These are phyloP conservation scores for Rutstroemia sp. DNA, from an alignment of 2,329 filamentous ascomycete genomes.

Conservation along the genomic window DNA sequence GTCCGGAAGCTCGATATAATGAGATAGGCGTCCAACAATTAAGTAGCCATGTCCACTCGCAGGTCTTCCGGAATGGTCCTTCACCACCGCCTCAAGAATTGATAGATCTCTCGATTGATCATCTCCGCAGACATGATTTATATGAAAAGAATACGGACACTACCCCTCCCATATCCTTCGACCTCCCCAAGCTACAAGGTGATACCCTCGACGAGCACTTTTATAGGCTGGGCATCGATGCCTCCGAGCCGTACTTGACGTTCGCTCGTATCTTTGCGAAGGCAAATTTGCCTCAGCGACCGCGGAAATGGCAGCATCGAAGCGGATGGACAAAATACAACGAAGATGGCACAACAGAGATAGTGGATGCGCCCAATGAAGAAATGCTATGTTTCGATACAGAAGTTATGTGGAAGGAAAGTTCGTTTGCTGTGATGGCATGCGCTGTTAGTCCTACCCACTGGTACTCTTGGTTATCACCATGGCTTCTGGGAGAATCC, in stretches of 20 bases:
- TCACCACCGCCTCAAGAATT: slow-evolving; percentile 60
- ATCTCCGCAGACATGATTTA: slow-evolving; percentile 78
- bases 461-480: slow-evolving; percentile 97
- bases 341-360: slow-evolving; percentile 62
- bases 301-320: slow-evolving; percentile 63
- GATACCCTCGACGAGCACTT: slow-evolving; percentile 89
- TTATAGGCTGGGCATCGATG: slow-evolving; percentile 75
- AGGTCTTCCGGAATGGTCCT: slow-evolving; percentile 63
- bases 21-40: slow-evolving; percentile 93
- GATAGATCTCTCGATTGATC: slow-evolving; percentile 71
- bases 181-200: slow-evolving; percentile 75
- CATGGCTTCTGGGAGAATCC: slow-evolving; percentile 84
- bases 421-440: slow-evolving; percentile 90
- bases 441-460: slow-evolving; percentile 82
- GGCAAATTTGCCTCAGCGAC: slow-evolving; percentile 50
- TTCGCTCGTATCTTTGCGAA: slow-evolving; percentile 68
- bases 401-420: slow-evolving; percentile 93
- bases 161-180: slow-evolving; percentile 69
- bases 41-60: slow-evolving; percentile 72
- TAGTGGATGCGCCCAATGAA: slow-evolving; percentile 71
- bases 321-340: slow-evolving; percentile 97
- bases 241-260: slow-evolving; percentile 74
- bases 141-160: slow-evolving; percentile 84
- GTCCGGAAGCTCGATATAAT: slow-evolving; percentile 66
- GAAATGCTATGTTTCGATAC: slow-evolving; percentile 87